Evolutionary conservation across 2,329 filamentous ascomycete genomes (phyloP).

Genomic region (Aspergillus sp.): DNA sequence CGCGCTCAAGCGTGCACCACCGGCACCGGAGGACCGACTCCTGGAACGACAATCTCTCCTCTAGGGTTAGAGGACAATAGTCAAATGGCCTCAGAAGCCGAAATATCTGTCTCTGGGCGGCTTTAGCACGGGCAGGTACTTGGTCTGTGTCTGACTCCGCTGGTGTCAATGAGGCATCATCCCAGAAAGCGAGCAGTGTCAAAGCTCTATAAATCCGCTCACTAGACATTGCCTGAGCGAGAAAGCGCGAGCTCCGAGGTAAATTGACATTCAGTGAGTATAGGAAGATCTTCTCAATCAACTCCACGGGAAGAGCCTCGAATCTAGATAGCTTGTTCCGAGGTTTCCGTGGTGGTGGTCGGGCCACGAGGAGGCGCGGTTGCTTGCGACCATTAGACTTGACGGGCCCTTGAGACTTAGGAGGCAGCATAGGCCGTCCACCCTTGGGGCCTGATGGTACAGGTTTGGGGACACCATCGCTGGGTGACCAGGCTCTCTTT

Average conservation of each 20-base stretch:
- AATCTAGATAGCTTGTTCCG: conserved; percentile 38
- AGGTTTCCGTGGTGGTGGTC: background rate
- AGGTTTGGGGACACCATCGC: conserved; percentile 12
- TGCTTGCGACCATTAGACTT: conserved; percentile 21
- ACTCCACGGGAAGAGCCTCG: conserved; percentile 54
- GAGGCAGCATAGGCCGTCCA: conserved; percentile 23
- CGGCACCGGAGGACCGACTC: conserved; percentile 38
- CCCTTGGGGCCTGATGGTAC: conserved; percentile 22
- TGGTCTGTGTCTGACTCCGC: background rate
- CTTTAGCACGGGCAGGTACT: background rate
- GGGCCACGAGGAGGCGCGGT: conserved; percentile 18
- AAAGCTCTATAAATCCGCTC: conserved; percentile 47
- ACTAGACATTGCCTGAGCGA: conserved; percentile 46
- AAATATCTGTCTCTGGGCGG: conserved; percentile 22
- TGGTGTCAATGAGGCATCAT: conserved; percentile 26
- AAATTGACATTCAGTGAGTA: conserved; percentile 52
- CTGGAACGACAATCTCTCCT: conserved; percentile 41
- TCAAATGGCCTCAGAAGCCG: conserved; percentile 41
- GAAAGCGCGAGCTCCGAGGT: conserved; percentile 45
- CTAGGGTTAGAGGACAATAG: conserved; percentile 34
- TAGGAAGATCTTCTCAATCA: conserved; percentile 60
- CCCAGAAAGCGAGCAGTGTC: conserved; percentile 47
- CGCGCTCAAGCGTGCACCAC: conserved; percentile 45
- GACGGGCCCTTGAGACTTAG: conserved; percentile 14
- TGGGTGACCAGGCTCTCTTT: conserved; percentile 20